These are phyloP conservation scores for Paramecium primaurelia DNA, from an alignment of 73 alveolate species.

Conservation along the genomic window DNA sequence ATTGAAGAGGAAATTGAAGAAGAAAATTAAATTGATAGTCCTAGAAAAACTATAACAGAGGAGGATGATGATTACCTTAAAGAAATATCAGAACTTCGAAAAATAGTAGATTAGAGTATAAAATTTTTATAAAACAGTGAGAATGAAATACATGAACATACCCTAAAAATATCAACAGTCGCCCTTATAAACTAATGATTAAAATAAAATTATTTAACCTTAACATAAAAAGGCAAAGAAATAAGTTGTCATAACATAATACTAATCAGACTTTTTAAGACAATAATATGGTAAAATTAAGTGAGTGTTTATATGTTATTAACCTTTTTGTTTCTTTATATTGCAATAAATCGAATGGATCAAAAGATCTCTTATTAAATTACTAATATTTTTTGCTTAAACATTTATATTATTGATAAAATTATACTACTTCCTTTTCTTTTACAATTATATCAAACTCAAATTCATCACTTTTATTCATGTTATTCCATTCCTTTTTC, in stretches of 20 bases:
- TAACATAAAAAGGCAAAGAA: not conserved
- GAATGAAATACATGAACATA: constrained; percentile 10
- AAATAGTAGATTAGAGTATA: not conserved
- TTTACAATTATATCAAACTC: too few species aligned
- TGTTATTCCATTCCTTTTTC: too few species aligned
- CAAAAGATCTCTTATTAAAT: not conserved
- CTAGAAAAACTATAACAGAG: not conserved
- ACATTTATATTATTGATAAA: too few species aligned
- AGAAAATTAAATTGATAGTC: not conserved
- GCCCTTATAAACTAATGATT: not conserved
- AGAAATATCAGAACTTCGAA: not conserved
- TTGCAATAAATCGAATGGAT: not conserved
- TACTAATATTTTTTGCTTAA: not conserved
- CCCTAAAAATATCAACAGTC: not conserved
- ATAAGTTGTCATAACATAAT: not conserved
- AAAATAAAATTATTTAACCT: not conserved
- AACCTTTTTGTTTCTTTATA: not conserved
- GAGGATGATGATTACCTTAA: not conserved
- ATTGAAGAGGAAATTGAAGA: not conserved
- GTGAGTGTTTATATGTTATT: not conserved
- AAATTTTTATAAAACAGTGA: not conserved
- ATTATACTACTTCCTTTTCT: too few species aligned
- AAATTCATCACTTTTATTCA: too few species aligned
- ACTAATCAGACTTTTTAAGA: not conserved
- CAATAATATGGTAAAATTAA: not conserved